Evolutionary conservation across 768 basidiomycete genomes (phyloP).

Genomic region (Gloeopeniophorella convolvens): DNA sequence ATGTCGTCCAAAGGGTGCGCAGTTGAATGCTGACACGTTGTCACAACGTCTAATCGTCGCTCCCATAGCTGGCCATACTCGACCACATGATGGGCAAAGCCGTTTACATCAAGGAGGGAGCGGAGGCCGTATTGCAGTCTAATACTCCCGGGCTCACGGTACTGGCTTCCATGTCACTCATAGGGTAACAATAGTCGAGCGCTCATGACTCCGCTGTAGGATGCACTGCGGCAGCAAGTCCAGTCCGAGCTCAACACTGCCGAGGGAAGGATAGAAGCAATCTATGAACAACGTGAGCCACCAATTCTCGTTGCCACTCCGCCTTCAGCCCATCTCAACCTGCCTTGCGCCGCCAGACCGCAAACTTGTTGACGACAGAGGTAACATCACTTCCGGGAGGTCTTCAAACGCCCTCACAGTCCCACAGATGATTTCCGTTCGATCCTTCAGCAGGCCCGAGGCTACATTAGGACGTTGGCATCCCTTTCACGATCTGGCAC

Average conservation of each 20-base stretch:
- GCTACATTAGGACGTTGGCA: slow-evolving; percentile 50
- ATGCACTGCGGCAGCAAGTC: slow-evolving; percentile 17
- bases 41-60: background rate
- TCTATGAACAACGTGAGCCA: slow-evolving; percentile 17
- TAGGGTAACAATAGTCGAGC: background rate
- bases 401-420: background rate
- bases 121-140: slow-evolving; percentile 14
- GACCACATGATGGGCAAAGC: slow-evolving; percentile 19
- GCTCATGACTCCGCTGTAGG: slow-evolving; percentile 1
- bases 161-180: background rate
- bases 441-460: slow-evolving; percentile 56
- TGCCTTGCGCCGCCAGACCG: slow-evolving; percentile 17
- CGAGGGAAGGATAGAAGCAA: slow-evolving; percentile 13
- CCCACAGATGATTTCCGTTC: slow-evolving; percentile 65
- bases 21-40: too few species aligned
- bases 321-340: background rate
- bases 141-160: slow-evolving; percentile 14
- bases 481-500: slow-evolving; percentile 35
- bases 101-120: slow-evolving; percentile 21
- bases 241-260: slow-evolving; percentile 19
- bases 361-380: slow-evolving; percentile 18
- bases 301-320: background rate
- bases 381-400: background rate
- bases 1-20: slow-evolving; percentile 15
- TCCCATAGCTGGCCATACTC: slow-evolving; percentile 10